Percentiles rank a stretch among this genome's conserved stretches.
phyloP scores from a whole-genome alignment of 345 rosid genomes.

The Trapa incisa region DNA sequence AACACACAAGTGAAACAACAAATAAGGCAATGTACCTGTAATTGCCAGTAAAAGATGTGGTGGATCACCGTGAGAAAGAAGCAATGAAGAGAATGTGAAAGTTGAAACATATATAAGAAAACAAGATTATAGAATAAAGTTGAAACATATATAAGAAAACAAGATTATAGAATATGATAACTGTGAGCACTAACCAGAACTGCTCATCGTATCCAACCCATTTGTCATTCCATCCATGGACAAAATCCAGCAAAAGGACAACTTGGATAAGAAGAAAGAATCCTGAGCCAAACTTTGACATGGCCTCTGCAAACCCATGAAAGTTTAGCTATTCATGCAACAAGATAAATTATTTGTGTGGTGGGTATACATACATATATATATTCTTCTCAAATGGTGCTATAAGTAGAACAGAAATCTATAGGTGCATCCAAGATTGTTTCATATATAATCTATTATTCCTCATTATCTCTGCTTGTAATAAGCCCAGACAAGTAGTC shows the following conservation, averaged over 20 bases:
- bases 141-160: background rate
- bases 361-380: background rate
- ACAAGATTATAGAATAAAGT: background rate
- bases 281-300: slow-evolving; percentile 94
- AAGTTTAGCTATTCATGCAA: background rate
- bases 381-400: background rate
- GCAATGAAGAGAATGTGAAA: background rate
- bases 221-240: slow-evolving; percentile 98
- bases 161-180: background rate
- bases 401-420: background rate
- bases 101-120: background rate
- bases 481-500: background rate
- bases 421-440: background rate
- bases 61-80: slow-evolving; percentile 1
- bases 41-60: slow-evolving; percentile 4
- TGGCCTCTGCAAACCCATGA: slow-evolving; percentile 40
- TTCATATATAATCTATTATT: background rate
- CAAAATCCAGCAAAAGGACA: slow-evolving; percentile 96
- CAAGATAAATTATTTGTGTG: background rate
- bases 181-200: slow-evolving; percentile 66
- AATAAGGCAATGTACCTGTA: slow-evolving; percentile 73
- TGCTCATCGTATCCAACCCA: slow-evolving; percentile 96
- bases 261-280: slow-evolving; percentile 95
- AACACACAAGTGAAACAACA: slow-evolving; percentile 78
- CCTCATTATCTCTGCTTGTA: background rate